phyloP scores from a whole-genome alignment of 345 rosid species.

The Pugionium dolabratum region DNA sequence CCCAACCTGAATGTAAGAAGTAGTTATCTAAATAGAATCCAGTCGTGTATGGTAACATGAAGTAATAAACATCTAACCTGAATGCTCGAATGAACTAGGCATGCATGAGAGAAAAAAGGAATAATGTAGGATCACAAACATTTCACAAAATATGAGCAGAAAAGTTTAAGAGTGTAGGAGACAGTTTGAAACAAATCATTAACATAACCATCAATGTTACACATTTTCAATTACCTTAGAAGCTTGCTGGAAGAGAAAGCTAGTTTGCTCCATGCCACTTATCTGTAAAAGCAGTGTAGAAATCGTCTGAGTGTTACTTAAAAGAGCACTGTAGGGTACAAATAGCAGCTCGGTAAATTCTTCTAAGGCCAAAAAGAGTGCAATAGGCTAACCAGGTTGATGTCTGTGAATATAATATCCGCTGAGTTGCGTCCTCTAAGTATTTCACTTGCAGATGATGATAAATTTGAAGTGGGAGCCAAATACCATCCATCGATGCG shows the following conservation, averaged over 20 bases:
- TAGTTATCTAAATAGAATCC: neutral
- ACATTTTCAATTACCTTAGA: constrained; percentile 65
- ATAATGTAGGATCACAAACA: constrained; percentile 2
- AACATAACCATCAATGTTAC: constrained; percentile 19
- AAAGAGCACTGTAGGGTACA: constrained; percentile 8
- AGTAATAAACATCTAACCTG: constrained; percentile 7
- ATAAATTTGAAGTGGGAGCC: constrained; percentile 48
- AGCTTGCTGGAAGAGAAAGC: constrained; percentile 96
- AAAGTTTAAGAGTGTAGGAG: constrained; percentile 13
- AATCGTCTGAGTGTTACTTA: constrained; percentile 7
- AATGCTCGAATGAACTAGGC: constrained; percentile 10
- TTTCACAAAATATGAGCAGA: neutral
- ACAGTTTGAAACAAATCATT: constrained; percentile 5
- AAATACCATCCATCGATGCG: constrained; percentile 97
- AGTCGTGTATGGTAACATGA: constrained; percentile 14
- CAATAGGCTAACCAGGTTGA: constrained; percentile 71
- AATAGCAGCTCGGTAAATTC: constrained; percentile 1
- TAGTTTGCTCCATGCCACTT: constrained; percentile 99
- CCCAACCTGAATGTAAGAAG: constrained; percentile 67
- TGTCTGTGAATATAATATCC: constrained; percentile 70
- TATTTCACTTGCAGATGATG: constrained; percentile 48
- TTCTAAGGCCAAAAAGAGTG: constrained; percentile 9
- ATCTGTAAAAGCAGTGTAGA: constrained; percentile 52
- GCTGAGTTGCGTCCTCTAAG: constrained; percentile 52
- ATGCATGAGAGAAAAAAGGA: neutral